Base-by-base conservation (phyloP, 1,284 basidiomycete species). In the Ganoderma multipileum region DNA sequence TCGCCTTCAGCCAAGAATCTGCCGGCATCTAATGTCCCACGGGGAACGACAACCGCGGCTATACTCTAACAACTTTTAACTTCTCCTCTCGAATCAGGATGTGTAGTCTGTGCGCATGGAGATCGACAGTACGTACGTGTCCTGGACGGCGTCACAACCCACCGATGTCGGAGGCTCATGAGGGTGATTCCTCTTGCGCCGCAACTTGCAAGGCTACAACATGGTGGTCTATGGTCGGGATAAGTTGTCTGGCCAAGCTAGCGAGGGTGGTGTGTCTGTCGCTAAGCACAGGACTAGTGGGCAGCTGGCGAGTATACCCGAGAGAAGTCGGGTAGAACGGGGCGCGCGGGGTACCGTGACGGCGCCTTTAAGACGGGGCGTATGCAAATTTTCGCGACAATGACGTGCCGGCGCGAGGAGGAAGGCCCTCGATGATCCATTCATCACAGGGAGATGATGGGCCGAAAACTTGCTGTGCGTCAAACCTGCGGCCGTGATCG, bases 381-480 rank as follows among this genome's bases (percentile, higher is more conserved):
- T 47, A 55, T 41, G 41, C 23, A 65, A 42, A 39, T 42, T 59
- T 60, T 55, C 30, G 41, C 33, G 18, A 65, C 20, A 33, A 44
- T 26, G 16, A 16, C 16, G 64, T 38, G 50, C 44, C 39, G 42
- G 42, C 33, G 33, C 11, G 64, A 41, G 42, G 64, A 41, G 42
- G 16, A 47, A 11, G 55, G 41, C 47, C 18, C 36, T 59, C 57
- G 30, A 55, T 23, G 39, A 11, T 42, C 28, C 41, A 26, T 28
- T 44, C 12, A 50, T 50, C 12, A 12, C 23, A 8, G 30, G n/a
- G 54, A 33, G 42, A 65, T n/a, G 20, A 28, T 16, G 16, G 57
- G 55, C n/a, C n/a, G n/a, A n/a, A n/a, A n/a, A n/a, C n/a, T n/a
- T n/a, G n/a, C n/a, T n/a, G n/a, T 38, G 41, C 42, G 30, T 64